A percentile compares a stretch with the other conserved stretches of the same genome.
Evolutionary conservation across 2,329 filamentous ascomycete genomes (phyloP).

Genomic region (Fusarium beomiforme): DNA sequence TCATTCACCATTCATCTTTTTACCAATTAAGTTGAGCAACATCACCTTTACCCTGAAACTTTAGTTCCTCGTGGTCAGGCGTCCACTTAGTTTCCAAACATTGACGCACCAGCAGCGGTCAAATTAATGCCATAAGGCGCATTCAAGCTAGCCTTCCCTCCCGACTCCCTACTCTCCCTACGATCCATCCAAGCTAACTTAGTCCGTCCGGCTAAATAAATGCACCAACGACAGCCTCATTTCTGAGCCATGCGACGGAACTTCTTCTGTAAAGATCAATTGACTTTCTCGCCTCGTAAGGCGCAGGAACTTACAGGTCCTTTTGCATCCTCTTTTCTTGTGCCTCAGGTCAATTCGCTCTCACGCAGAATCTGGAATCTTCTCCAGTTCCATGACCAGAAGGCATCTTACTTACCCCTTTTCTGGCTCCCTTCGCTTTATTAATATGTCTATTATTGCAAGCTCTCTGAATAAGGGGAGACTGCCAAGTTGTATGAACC

Average conservation of each 20-base stretch:
- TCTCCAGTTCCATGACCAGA: not conserved
- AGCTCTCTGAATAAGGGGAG: not conserved
- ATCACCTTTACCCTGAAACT: conserved; percentile 2
- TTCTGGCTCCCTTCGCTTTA: not conserved
- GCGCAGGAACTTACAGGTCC: not conserved
- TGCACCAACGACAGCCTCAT: not conserved
- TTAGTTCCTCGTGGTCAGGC: not conserved
- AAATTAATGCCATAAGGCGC: not conserved
- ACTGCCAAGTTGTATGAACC: not conserved
- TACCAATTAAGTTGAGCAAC: not conserved
- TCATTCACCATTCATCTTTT: not conserved
- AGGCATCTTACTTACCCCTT: not conserved
- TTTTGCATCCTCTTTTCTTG: not conserved
- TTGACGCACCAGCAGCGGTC: not conserved
- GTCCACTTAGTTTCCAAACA: not conserved
- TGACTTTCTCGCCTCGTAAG: not conserved
- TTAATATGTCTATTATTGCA: not conserved
- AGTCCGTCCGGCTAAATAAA: conserved; percentile 10
- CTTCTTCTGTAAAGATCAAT: not conserved
- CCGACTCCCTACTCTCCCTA: too few species aligned
- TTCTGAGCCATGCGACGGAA: not conserved
- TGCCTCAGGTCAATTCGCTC: not conserved
- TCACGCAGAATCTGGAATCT: not conserved
- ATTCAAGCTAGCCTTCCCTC: not conserved
- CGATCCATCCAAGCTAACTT: not conserved